Conservation (phyloP, 192 early-diverging fungal species). For the Podila horticola region DNA sequence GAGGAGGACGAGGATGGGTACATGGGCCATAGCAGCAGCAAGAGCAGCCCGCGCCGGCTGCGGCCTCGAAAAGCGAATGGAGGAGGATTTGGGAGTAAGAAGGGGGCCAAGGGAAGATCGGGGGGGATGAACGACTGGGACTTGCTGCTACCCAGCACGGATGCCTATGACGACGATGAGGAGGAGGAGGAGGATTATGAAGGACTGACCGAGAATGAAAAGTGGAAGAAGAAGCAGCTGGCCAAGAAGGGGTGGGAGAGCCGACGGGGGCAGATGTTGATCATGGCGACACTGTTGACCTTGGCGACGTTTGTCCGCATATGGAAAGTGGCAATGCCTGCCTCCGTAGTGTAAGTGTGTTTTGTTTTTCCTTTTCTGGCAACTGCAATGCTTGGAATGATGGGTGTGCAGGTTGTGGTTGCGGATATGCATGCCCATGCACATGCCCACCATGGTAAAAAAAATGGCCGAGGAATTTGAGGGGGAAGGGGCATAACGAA, state of each 20-base stretch:
- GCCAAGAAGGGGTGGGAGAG: slow-evolving; percentile 12
- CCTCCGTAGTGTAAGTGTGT: slow-evolving; percentile 53
- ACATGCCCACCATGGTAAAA: too few species aligned
- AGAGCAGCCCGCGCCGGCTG: slow-evolving; percentile 7
- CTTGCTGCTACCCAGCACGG: slow-evolving; percentile 10
- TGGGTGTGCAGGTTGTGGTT: background rate
- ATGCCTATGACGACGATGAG: slow-evolving; percentile 13
- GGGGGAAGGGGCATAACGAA: too few species aligned
- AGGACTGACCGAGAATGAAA: slow-evolving; percentile 18
- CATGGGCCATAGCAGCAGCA: slow-evolving; percentile 9
- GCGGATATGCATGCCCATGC: background rate
- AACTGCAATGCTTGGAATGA: background rate
- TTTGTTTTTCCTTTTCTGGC: background rate
- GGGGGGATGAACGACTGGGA: slow-evolving; percentile 19
- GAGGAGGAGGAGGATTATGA: slow-evolving; percentile 6
- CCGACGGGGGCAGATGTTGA: slow-evolving; percentile 1
- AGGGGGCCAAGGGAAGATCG: background rate
- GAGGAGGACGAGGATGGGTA: slow-evolving; percentile 11
- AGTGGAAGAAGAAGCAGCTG: slow-evolving; percentile 15
- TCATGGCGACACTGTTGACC: background rate
- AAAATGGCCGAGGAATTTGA: too few species aligned
- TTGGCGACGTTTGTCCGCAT: slow-evolving; percentile 47
- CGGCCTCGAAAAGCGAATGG: background rate
- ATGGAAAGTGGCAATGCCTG: slow-evolving; percentile 53
- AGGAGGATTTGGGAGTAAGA: background rate